These are phyloP conservation scores for Solanum paucissectum DNA, from an alignment of 257 asterid species.

Conservation along the genomic window DNA sequence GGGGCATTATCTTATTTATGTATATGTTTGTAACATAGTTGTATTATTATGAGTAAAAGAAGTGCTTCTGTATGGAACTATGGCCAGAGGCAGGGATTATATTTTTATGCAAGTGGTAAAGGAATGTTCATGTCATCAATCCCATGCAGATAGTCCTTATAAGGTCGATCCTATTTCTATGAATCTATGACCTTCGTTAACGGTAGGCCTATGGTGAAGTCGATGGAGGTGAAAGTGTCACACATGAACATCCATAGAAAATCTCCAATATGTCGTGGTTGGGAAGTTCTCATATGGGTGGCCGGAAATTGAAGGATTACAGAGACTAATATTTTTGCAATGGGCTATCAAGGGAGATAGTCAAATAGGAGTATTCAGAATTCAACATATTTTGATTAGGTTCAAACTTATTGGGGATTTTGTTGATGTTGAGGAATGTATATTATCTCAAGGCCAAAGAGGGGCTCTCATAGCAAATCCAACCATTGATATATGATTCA, in stretches of 20 bases:
- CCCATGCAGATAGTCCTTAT: not conserved
- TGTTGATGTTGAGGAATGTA: not conserved
- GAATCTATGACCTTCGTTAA: not conserved
- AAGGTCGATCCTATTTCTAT: not conserved
- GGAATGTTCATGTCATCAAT: not conserved
- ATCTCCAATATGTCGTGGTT: not conserved
- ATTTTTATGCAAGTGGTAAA: not conserved
- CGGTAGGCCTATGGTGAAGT: not conserved
- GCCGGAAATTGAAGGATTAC: not conserved
- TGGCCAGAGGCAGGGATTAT: not conserved
- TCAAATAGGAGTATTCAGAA: no score
- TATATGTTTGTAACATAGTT: not conserved
- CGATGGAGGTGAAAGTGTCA: not conserved
- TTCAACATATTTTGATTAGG: no score
- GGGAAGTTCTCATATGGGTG: not conserved
- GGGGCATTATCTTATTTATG: not conserved
- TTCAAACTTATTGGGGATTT: not conserved
- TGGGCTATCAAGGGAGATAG: not conserved
- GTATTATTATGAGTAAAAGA: not conserved
- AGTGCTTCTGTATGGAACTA: not conserved
- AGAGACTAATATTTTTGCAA: not conserved
- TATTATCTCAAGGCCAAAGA: not conserved
- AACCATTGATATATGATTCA: not conserved
- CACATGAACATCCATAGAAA: not conserved
- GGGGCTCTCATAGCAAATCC: not conserved